Conservation (phyloP, 495 filamentous ascomycete genomes). For the Neurospora sp. region DNA sequence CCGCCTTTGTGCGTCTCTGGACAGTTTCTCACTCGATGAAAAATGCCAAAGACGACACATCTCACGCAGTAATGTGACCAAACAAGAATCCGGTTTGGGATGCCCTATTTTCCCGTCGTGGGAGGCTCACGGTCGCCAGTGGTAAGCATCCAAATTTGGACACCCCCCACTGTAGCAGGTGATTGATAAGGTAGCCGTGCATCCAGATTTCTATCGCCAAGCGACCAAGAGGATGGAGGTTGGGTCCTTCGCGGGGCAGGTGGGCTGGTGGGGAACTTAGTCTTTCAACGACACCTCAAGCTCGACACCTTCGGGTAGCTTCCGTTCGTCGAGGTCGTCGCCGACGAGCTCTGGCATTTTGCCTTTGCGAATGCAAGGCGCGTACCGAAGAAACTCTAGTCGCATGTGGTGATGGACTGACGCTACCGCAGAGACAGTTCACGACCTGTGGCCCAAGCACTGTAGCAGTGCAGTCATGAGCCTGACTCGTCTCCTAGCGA, state of each 20-base stretch:
- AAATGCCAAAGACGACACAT: background rate
- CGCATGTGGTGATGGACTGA: conserved; percentile 7
- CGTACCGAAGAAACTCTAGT: background rate
- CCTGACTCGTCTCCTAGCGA: conserved; percentile 22
- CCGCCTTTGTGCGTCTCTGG: background rate
- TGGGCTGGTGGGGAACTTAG: background rate
- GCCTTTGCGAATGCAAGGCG: background rate
- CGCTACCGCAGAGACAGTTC: conserved; percentile 14
- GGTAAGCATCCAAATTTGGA: background rate
- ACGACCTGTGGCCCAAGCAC: conserved; percentile 15
- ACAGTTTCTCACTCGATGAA: background rate
- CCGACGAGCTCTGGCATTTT: background rate
- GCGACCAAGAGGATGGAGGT: background rate
- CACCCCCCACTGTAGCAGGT: background rate
- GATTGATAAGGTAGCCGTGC: background rate
- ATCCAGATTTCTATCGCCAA: background rate
- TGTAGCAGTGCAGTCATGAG: conserved; percentile 4
- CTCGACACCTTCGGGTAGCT: background rate
- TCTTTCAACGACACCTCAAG: background rate
- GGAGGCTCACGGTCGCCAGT: background rate
- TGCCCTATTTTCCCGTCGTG: background rate
- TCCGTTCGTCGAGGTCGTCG: background rate
- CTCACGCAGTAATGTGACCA: background rate
- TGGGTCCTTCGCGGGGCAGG: background rate
- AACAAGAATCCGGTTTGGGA: background rate